Conservation (phyloP, 345 rosid genomes). For the Pelargonium nanum region DNA sequence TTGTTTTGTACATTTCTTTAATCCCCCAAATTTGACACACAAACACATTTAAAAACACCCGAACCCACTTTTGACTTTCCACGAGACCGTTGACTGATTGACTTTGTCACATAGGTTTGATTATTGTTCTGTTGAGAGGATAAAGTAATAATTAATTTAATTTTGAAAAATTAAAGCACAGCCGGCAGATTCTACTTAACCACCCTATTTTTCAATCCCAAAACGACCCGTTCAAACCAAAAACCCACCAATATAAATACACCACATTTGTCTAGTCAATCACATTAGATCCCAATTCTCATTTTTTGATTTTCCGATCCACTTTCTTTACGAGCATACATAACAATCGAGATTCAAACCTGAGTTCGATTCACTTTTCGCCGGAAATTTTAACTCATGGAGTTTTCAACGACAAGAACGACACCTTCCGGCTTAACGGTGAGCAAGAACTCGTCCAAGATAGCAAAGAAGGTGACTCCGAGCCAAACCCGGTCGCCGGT, state of each 20-base stretch:
- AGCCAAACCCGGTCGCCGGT: conserved; percentile 13
- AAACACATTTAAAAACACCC: no score
- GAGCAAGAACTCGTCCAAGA: conserved; percentile 9
- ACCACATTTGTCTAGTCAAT: no score
- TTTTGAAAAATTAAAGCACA: background rate
- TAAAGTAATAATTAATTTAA: background rate
- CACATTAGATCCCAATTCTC: background rate
- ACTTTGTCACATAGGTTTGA: background rate
- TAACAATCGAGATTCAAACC: no score
- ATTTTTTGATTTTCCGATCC: no score
- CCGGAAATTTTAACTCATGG: background rate
- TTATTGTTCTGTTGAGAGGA: background rate
- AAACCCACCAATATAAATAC: background rate
- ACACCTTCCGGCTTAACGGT: background rate
- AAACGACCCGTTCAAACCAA: background rate
- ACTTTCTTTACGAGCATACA: no score
- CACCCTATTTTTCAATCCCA: background rate
- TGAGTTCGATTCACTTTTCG: no score
- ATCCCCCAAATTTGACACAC: background rate
- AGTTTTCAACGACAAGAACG: background rate
- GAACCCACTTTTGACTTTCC: background rate
- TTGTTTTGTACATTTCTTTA: no score
- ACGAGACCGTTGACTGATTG: background rate
- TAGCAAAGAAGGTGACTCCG: conserved; percentile 7
- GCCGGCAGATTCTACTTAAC: conserved; percentile 1